These are phyloP conservation scores for Suillus bovinus DNA, from an alignment of 768 basidiomycete species.

Conservation along the genomic window DNA sequence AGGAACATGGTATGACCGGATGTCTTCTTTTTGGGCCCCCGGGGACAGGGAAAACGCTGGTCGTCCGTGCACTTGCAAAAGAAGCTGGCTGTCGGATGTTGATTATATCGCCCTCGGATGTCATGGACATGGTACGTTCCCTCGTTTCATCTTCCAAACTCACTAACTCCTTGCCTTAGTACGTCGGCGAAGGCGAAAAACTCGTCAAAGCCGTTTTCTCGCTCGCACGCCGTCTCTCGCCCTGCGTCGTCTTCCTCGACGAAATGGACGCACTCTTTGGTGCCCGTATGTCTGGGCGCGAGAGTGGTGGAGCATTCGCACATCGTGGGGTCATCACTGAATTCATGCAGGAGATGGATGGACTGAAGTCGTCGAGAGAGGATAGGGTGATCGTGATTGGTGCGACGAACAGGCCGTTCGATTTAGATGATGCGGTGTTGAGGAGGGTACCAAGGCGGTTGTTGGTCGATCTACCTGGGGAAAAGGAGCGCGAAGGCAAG, in stretches of 20 bases:
- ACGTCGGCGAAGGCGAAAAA: slow-evolving; percentile 89
- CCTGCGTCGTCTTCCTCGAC: slow-evolving; percentile 93
- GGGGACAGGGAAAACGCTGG: slow-evolving; percentile 88
- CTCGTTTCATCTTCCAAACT: slow-evolving; percentile 6
- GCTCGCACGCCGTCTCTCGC: slow-evolving; percentile 80
- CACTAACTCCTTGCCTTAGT: slow-evolving; percentile 42
- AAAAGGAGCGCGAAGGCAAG: slow-evolving; percentile 81
- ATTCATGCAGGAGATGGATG: slow-evolving; percentile 98
- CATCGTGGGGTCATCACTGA: slow-evolving; percentile 89
- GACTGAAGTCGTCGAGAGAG: slow-evolving; percentile 76
- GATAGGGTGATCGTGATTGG: slow-evolving; percentile 89
- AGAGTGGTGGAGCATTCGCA: slow-evolving; percentile 77
- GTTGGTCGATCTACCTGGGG: slow-evolving; percentile 86
- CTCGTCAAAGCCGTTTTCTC: slow-evolving; percentile 88
- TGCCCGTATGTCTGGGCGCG: slow-evolving; percentile 74
- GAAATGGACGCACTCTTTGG: slow-evolving; percentile 94
- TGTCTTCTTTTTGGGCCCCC: slow-evolving; percentile 92
- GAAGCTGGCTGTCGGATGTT: slow-evolving; percentile 96
- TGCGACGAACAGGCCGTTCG: slow-evolving; percentile 91
- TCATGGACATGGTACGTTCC: slow-evolving; percentile 87
- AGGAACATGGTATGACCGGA: slow-evolving; percentile 89
- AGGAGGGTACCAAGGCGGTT: slow-evolving; percentile 85
- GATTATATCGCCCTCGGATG: slow-evolving; percentile 86
- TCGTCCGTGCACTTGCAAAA: slow-evolving; percentile 88
- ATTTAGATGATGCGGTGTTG: slow-evolving; percentile 89